Evolutionary conservation across 2,329 filamentous ascomycete species (phyloP).

Genomic region (Davidsoniella virescens): DNA sequence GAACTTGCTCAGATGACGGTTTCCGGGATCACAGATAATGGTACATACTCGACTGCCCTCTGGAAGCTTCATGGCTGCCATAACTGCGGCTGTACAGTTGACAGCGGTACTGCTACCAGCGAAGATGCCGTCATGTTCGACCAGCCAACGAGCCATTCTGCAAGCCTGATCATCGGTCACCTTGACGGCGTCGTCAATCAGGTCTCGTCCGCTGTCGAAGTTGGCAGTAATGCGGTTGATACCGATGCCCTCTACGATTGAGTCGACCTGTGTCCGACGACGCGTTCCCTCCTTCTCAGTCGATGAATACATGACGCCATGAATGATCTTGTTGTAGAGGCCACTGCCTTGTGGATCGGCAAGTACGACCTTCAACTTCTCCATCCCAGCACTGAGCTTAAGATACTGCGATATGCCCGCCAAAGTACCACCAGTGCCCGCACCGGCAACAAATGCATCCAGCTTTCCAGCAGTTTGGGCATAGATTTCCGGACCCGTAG

Average conservation of each 20-base stretch:
- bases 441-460: conserved; percentile 83
- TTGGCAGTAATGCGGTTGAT: conserved; percentile 91
- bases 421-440: conserved; percentile 87
- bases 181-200: conserved; percentile 79
- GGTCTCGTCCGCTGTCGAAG: conserved; percentile 69
- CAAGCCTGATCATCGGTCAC: conserved; percentile 82
- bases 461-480: conserved; percentile 56
- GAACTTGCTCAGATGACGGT: conserved; percentile 69
- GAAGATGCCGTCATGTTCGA: conserved; percentile 91
- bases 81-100: conserved; percentile 73
- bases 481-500: conserved; percentile 82
- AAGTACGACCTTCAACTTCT: conserved; percentile 53
- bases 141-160: conserved; percentile 88
- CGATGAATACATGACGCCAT: conserved; percentile 86
- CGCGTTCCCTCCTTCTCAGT: conserved; percentile 86
- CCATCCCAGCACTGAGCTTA: conserved; percentile 50
- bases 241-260: conserved; percentile 88
- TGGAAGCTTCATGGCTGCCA: conserved; percentile 46
- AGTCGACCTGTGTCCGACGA: conserved; percentile 80
- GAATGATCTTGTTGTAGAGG: conserved; percentile 76
- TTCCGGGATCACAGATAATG: conserved; percentile 71
- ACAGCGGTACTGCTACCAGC: conserved; percentile 91
- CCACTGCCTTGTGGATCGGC: conserved; percentile 92
- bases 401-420: conserved; percentile 72
- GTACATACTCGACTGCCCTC: conserved; percentile 56